Conservation (phyloP, 164 flowering plant genomes). For the Berberis vulgaris region DNA sequence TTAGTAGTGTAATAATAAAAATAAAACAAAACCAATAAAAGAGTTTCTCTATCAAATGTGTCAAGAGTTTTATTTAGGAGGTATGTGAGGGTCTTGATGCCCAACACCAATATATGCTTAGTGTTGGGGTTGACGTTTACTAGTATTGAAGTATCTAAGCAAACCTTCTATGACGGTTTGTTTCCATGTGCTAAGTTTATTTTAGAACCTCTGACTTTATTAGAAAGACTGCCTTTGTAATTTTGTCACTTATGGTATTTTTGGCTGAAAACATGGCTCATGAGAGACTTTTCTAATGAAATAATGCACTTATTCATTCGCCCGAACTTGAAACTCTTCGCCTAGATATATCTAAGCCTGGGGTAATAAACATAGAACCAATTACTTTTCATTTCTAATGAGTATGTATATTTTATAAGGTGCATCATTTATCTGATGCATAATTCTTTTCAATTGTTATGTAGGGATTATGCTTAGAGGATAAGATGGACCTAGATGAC, state of each 20-base stretch:
- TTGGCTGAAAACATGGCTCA: slow-evolving; percentile 7
- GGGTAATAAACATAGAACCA: neutral
- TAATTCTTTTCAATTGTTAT: neutral
- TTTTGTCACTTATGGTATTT: slow-evolving; percentile 5
- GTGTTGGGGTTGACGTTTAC: no score
- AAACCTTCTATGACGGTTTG: neutral
- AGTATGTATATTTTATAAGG: neutral
- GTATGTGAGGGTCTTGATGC: no score
- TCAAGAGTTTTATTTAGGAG: no score
- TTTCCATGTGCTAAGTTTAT: neutral
- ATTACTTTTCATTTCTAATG: no score
- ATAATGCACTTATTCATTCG: neutral
- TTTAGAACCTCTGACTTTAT: neutral
- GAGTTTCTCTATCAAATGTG: no score
- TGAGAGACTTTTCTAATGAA: neutral
- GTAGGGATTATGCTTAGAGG: neutral
- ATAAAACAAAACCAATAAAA: no score
- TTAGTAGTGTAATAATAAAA: no score
- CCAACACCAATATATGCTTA: no score
- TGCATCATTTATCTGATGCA: neutral
- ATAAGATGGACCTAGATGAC: neutral
- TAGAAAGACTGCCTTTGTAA: neutral
- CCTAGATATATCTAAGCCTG: neutral
- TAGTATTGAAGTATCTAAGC: no score
- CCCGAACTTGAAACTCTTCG: slow-evolving; percentile 6